Evolutionary conservation across 2,329 filamentous ascomycete genomes (phyloP), one percentile per base, ranked within the genome.

Genomic region (Pseudocercospora macadamiae): DNA sequence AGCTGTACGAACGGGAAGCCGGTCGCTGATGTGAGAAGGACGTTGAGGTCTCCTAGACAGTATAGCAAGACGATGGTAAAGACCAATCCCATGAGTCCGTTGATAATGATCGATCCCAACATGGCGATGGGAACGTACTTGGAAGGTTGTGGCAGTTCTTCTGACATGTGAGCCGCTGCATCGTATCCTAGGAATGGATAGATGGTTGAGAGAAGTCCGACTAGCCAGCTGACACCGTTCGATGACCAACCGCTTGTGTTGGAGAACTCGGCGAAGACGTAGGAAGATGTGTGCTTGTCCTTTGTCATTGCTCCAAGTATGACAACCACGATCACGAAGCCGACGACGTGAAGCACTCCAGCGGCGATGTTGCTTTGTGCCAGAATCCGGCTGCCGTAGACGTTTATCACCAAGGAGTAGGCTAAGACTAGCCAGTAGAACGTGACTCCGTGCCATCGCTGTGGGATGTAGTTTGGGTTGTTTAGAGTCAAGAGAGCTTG

Each of bases 331-430:
- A 82, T 68, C 25, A 82, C 75, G n/a, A 79, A 66, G 0, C 76
- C 77, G 64, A 82, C 79, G 19, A 82, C 72, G 18, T 76, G 73
- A 1, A 79, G 77, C 1, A 83, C 68, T 2, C 77, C 62, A 32
- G 73, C 73, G 3, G 74, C 76, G 9, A 75, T 72, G n/a, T 76
- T 70, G 2, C 73, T 75, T 60, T 82, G 82, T 64, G 81, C 74
- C 45, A 66, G 48, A 14, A 68, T 57, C n/a, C 60, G 59, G 21
- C 64, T 59, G 3, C 59, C 49, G 16, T 63, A 61, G 28, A 68
- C 59, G n/a, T 64, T 60, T 2, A 69, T 59, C 14, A 62, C 60
- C 12, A 69, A 54, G 6, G 59, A 56, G 47, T 63, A 63, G 25
- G 56, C 54, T 8, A 66, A 45, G 1, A 66, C 52, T 23, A 61